Conservation (phyloP, 768 basidiomycete species). For the Auriscalpium microsporum region DNA sequence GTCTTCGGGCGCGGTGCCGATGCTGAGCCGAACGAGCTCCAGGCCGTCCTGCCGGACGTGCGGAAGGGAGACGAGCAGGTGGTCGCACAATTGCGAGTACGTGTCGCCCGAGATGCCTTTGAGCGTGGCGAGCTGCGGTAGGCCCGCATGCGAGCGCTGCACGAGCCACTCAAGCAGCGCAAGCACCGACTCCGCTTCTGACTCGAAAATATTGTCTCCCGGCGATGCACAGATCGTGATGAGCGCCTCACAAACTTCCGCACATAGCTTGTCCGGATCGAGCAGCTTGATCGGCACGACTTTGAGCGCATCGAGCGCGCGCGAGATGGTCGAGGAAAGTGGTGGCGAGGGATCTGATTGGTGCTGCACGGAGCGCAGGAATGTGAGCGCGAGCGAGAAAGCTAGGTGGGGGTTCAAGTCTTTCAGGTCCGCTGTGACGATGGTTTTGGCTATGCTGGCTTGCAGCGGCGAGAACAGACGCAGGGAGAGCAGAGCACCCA, state of each 20-base stretch:
- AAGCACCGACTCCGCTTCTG: slow-evolving; percentile 29
- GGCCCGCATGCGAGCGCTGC: slow-evolving; percentile 26
- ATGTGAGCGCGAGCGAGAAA: slow-evolving; percentile 18
- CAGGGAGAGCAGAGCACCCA: slow-evolving; percentile 40
- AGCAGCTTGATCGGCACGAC: slow-evolving; percentile 6
- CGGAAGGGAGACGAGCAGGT: slow-evolving; percentile 23
- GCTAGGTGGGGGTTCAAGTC: neutral
- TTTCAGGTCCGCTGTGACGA: slow-evolving; percentile 13
- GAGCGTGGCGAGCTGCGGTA: slow-evolving; percentile 37
- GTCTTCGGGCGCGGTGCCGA: slow-evolving; percentile 21
- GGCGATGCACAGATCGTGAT: slow-evolving; percentile 20
- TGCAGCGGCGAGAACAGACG: slow-evolving; percentile 39
- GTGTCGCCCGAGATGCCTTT: slow-evolving; percentile 39
- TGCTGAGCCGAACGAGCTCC: slow-evolving; percentile 25
- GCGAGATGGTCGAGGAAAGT: slow-evolving; percentile 14
- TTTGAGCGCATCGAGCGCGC: slow-evolving; percentile 7
- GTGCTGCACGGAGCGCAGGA: slow-evolving; percentile 22
- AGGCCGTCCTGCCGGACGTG: slow-evolving; percentile 23
- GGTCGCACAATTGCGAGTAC: slow-evolving; percentile 39
- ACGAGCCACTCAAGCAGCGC: slow-evolving; percentile 49
- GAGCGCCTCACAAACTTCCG: slow-evolving; percentile 29
- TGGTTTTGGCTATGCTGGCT: slow-evolving; percentile 32
- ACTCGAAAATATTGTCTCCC: slow-evolving; percentile 7
- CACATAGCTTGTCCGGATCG: slow-evolving; percentile 17
- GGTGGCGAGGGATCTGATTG: slow-evolving; percentile 5